Evolutionary conservation across 495 filamentous ascomycete species (phyloP).

Genomic region (Rusavskia elegans): DNA sequence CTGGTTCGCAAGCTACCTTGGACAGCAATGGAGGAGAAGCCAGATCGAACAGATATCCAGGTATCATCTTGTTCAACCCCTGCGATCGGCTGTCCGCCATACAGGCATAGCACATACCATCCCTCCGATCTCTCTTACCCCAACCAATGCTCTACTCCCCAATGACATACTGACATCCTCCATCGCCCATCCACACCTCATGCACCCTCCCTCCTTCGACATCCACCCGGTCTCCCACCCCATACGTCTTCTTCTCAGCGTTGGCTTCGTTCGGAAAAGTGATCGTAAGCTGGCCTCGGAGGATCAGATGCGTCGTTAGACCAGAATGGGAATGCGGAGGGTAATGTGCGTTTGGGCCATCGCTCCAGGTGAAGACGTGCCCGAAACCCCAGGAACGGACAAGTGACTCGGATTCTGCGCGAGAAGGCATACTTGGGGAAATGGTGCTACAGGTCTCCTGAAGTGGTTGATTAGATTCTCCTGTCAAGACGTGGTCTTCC

Average conservation of each 20-base stretch:
- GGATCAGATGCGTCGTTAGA: constrained; percentile 64
- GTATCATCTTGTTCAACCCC: no score
- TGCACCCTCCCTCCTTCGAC: constrained; percentile 56
- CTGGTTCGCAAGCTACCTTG: no score
- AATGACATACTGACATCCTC: constrained; percentile 77
- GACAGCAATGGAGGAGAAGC: no score
- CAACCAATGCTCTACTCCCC: constrained; percentile 26
- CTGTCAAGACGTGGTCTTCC: no score
- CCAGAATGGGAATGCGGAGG: constrained; percentile 53
- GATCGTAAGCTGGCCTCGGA: constrained; percentile 53
- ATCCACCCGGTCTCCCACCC: constrained; percentile 54
- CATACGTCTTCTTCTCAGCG: constrained; percentile 49
- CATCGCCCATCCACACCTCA: constrained; percentile 68
- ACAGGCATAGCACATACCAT: no score
- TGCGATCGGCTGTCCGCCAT: no score
- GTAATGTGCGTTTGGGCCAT: constrained; percentile 61
- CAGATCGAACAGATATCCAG: no score
- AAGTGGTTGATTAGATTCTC: no score
- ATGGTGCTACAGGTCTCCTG: background rate
- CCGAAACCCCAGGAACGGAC: constrained; percentile 64
- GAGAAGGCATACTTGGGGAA: constrained; percentile 9
- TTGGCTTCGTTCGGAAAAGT: constrained; percentile 51
- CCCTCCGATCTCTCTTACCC: no score
- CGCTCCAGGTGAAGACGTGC: constrained; percentile 68
- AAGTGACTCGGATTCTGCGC: constrained; percentile 40